Base-by-base conservation (phyloP, 331 rosid genomes). In the Spiraea crenata region DNA sequence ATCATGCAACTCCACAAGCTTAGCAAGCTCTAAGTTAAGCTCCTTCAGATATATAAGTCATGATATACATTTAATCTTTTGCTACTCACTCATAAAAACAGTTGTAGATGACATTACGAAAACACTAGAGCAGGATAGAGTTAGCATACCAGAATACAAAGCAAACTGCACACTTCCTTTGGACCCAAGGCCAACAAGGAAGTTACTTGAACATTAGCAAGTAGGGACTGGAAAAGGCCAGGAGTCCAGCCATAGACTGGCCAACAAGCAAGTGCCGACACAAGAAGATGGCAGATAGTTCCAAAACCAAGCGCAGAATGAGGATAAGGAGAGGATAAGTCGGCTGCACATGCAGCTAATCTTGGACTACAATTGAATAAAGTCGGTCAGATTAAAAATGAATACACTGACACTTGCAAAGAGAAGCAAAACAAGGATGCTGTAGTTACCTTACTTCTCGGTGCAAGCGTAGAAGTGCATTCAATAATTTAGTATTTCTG, bases 181-280 rank as follows among this genome's bases (percentile, higher is more conserved):
- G 97, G 97, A 79, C 99, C 99, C 74, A 91, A 83, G 71, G 95
- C 82, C 84, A 91, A 84, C 66, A 85, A 50, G 20, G 96, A 87
- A 80, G 93, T 79, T 61, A 96, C 82, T 73, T 85, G 93, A 73
- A 81, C 86, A 19, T 88, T 95, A 70, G 88, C 81, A 77, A 95
- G 89, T 63, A 95, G 90, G 50, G 96, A 86, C 79, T 88, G 84
- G 83, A 91, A 91, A 79, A 95, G 96, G 54, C 93, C 91, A 48
- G 97, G 99, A 87, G 85, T 86, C 99, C 99, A 95, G 19, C 99
- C 97, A 84, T 85, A 74, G 40, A 89, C 85, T 20, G 99, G 96
- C 99, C 99, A 95, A 82, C 88, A 91, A 72, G 99, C 91, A 81
- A 95, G 93, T 42, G 96, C 82, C 3, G 99, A 89, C 65, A 80